phyloP scores from a whole-genome alignment of 2,329 filamentous ascomycete species.

The Mollisia scopiformis region DNA sequence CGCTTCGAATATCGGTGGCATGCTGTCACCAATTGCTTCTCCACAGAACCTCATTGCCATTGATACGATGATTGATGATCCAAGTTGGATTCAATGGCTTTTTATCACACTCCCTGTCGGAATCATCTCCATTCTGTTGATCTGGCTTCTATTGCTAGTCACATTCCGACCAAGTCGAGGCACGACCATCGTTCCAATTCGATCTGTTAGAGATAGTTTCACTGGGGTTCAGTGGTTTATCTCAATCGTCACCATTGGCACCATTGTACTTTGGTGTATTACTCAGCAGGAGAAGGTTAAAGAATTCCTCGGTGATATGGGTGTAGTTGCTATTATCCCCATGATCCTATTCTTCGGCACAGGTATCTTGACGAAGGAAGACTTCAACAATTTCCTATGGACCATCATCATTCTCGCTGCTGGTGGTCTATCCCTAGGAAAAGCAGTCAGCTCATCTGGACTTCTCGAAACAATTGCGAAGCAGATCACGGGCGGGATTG shows the following conservation, averaged over 20 bases:
- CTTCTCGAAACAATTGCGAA: constrained; percentile 86
- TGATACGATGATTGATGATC: constrained; percentile 90
- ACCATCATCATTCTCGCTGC: constrained; percentile 98
- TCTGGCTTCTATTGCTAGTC: constrained; percentile 84
- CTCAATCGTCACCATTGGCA: constrained; percentile 76
- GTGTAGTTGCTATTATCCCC: constrained; percentile 94
- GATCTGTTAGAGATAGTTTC: constrained; percentile 86
- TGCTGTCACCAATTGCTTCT: constrained; percentile 94
- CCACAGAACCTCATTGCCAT: constrained; percentile 97
- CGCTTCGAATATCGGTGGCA: constrained; percentile 93
- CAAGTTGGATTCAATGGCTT: constrained; percentile 96
- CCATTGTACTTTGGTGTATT: constrained; percentile 90
- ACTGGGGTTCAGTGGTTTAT: constrained; percentile 94
- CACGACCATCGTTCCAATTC: constrained; percentile 89
- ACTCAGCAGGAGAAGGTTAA: constrained; percentile 78
- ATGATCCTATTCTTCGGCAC: constrained; percentile 96
- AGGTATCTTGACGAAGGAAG: constrained; percentile 95
- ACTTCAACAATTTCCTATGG: constrained; percentile 99
- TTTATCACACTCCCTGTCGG: constrained; percentile 94
- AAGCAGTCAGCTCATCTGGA: constrained; percentile 91
- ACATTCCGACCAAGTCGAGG: constrained; percentile 85
- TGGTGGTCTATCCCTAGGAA: constrained; percentile 88
- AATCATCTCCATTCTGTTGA: constrained; percentile 81
- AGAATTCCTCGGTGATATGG: constrained; percentile 92
- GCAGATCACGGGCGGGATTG: constrained; percentile 73